These are phyloP conservation scores for Yamadazyma atlantica DNA, from an alignment of 1,139 yeast species.

Conservation along the genomic window DNA sequence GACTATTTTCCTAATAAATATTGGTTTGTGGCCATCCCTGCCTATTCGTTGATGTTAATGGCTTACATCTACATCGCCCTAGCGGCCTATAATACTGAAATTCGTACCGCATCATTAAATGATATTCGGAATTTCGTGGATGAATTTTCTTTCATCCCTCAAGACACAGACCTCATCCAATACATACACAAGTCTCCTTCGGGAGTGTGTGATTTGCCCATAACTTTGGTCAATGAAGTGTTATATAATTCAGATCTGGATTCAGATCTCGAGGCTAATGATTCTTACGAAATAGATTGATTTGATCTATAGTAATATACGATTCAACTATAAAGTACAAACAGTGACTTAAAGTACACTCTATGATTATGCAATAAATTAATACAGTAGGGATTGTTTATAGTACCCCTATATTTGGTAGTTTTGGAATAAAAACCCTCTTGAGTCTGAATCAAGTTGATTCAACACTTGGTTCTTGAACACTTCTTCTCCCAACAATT, in stretches of 20 bases:
- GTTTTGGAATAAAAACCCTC: conserved; percentile 20
- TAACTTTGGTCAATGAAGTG: conserved; percentile 67
- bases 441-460: conserved; percentile 33
- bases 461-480: conserved; percentile 33
- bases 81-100: conserved; percentile 71
- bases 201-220: conserved; percentile 83
- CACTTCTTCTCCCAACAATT: conserved; percentile 45
- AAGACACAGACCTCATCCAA: conserved; percentile 23
- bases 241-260: conserved; percentile 31
- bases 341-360: too few relatives aligned
- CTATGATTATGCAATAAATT: too few relatives aligned
- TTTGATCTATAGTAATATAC: neutral
- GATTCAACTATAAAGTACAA: conserved; percentile 2
- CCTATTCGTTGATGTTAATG: conserved; percentile 68
- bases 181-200: conserved; percentile 60
- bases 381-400: too few relatives aligned
- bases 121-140: conserved; percentile 70
- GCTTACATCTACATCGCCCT: conserved; percentile 68
- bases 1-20: conserved; percentile 81
- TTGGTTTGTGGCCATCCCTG: conserved; percentile 83
- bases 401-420: conserved; percentile 25
- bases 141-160: conserved; percentile 56
- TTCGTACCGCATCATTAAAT: conserved; percentile 57
- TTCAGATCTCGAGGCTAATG: conserved; percentile 4
- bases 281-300: conserved; percentile 6